These are phyloP conservation scores for Saturnispora saitoi DNA, from an alignment of 805 yeast species.

Conservation along the genomic window DNA sequence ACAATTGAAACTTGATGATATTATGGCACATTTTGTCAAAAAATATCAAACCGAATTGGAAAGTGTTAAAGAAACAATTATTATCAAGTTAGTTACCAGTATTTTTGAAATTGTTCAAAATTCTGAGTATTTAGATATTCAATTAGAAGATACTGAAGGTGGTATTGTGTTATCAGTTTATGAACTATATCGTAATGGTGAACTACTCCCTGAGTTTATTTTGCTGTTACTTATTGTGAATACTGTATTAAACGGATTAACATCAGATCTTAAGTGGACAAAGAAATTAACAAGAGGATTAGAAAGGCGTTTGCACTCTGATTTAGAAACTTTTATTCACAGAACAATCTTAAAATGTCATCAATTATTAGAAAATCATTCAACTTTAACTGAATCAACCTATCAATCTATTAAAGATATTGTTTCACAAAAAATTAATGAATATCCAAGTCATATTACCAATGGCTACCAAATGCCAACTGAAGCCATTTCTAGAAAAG, in stretches of 20 bases:
- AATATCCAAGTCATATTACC: constrained; percentile 36
- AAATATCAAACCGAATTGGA: constrained; percentile 17
- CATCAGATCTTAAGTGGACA: constrained; percentile 27
- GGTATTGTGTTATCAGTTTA: constrained; percentile 46
- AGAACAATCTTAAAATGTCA: constrained; percentile 51
- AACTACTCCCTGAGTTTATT: constrained; percentile 49
- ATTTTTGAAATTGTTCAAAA: constrained; percentile 31
- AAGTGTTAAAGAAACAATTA: constrained; percentile 15
- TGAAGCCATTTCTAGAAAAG: constrained; percentile 18
- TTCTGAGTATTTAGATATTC: constrained; percentile 28
- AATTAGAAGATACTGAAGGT: constrained; percentile 24
- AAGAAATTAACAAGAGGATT: constrained; percentile 20
- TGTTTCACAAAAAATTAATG: constrained; percentile 29
- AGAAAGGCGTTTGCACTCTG: constrained; percentile 17
- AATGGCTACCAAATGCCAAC: constrained; percentile 17
- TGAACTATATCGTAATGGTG: constrained; percentile 53
- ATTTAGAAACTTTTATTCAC: constrained; percentile 31
- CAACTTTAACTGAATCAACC: constrained; percentile 33
- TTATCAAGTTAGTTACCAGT: constrained; percentile 25
- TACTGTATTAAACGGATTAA: constrained; percentile 26
- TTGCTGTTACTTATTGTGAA: constrained; percentile 47
- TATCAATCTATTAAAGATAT: constrained; percentile 27
- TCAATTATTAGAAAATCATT: constrained; percentile 47
- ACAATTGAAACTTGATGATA: constrained; percentile 47
- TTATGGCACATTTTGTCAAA: constrained; percentile 32